phyloP scores from a whole-genome alignment of 2,329 filamentous ascomycete genomes.

The Septoria linicola region DNA sequence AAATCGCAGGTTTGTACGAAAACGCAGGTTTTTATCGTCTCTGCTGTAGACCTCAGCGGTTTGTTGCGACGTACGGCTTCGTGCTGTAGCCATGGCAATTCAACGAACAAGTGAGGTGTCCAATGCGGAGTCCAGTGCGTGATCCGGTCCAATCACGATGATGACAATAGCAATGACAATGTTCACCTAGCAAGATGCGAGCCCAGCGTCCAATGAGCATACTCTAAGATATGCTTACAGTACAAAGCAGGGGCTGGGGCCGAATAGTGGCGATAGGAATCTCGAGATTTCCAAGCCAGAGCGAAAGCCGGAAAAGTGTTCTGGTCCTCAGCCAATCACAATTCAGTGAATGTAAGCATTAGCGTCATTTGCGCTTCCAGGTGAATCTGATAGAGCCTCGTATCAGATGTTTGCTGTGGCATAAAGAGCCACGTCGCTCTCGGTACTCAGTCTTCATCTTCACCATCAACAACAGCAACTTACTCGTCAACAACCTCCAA shows the following conservation, averaged over 20 bases:
- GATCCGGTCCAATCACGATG: too few species aligned
- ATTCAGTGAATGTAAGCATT: slow-evolving; percentile 10
- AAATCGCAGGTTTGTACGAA: too few species aligned
- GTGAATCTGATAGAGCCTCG: slow-evolving; percentile 17
- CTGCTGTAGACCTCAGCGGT: too few species aligned
- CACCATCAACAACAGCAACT: neutral
- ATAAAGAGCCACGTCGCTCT: slow-evolving; percentile 4
- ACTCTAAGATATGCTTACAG: slow-evolving; percentile 1
- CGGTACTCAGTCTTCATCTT: neutral
- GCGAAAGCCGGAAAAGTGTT: neutral
- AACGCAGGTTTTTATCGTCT: too few species aligned
- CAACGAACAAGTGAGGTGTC: too few species aligned
- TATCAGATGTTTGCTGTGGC: slow-evolving; percentile 14
- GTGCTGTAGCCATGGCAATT: too few species aligned
- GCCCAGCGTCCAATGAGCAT: slow-evolving; percentile 1
- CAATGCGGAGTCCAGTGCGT: too few species aligned
- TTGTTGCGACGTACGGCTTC: too few species aligned
- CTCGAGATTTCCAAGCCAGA: slow-evolving; percentile 7
- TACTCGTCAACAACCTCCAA: neutral
- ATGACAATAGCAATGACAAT: too few species aligned
- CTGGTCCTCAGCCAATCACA: slow-evolving; percentile 9
- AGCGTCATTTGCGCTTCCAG: slow-evolving; percentile 10
- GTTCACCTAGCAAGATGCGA: too few species aligned
- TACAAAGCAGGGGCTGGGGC: neutral
- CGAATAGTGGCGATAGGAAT: slow-evolving; percentile 7